Base-by-base conservation (phyloP, 2,329 filamentous ascomycete species). In the Aureobasidium subglaciale region DNA sequence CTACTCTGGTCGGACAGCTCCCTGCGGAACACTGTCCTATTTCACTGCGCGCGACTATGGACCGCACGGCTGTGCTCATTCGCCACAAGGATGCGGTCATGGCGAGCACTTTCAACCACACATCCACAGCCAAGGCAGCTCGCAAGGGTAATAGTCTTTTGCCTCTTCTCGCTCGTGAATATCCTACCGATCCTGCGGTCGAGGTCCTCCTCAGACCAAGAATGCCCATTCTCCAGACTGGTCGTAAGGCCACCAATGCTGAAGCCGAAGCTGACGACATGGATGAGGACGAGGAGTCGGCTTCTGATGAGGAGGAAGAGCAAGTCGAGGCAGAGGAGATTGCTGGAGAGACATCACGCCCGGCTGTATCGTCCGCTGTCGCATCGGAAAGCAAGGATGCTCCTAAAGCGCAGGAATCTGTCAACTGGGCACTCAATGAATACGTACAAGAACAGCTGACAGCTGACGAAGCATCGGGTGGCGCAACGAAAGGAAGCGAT, bases 101-200 rank as follows among this genome's bases (percentile, higher is more conserved):
- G 10, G 83, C 90, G 5, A 92, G 89, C 67, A 84, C 95, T 11
- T 74, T 96, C 58, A 90, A 93, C 68, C 88, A 90, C 0, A 83
- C 59, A 75, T 84, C 64, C 75, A 81, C 64, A 78, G 84, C 66
- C 80, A 85, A 38, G 76, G 58, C 58, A 15, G 48, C 54, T 35
- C 46, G 53, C 9, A 60, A 59, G 10, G 81, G 84, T 58, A 78
- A 87, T 25, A 93, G 86, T 67, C 85, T 96, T 45, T 71, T 96
- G 45, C 91, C 92, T 0, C 87, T 95, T 63, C 73, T 96, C 24
- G 81, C 83, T 7, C 79, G 84, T 55, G 78, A 81, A 49, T 88
- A 84, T 63, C 77, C 83, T 0, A 68, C 78, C 10, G 80, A 85
- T 48, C 75, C 81, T 56, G 80, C 79, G 15, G 81, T 93, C 1